Conservation (phyloP, 2,329 filamentous ascomycete genomes). For the Teratosphaeriaceae sp. region DNA sequence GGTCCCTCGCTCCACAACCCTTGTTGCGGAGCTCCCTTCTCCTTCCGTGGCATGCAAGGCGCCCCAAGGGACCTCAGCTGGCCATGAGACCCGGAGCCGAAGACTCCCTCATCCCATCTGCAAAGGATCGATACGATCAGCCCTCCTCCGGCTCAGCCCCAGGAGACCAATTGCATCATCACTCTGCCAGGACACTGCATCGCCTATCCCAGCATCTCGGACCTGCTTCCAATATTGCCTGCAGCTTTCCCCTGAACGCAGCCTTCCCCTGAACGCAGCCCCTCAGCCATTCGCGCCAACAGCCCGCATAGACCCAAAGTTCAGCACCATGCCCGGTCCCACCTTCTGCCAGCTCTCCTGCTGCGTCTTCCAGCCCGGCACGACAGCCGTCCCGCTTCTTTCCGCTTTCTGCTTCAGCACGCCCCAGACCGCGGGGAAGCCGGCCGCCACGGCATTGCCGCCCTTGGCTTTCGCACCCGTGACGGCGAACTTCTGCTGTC, state of each 20-base stretch:
- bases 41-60: too few species aligned
- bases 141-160: too few species aligned
- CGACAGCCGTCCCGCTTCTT: slow-evolving; percentile 51
- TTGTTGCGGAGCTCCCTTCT: too few species aligned
- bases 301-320: slow-evolving; percentile 49
- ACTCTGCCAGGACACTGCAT: too few species aligned
- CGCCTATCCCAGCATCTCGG: too few species aligned
- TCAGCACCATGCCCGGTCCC: slow-evolving; percentile 50
- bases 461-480: slow-evolving; percentile 58
- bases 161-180: too few species aligned
- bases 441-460: slow-evolving; percentile 56
- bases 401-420: slow-evolving; percentile 56
- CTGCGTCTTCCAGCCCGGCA: slow-evolving; percentile 67
- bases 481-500: slow-evolving; percentile 71
- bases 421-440: slow-evolving; percentile 69
- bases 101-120: too few species aligned
- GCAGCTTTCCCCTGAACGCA: neutral
- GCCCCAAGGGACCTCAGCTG: too few species aligned
- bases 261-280: too few species aligned
- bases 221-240: neutral
- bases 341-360: slow-evolving; percentile 15
- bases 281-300: slow-evolving; percentile 22
- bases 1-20: too few species aligned
- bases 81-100: too few species aligned
- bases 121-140: too few species aligned